Evolutionary conservation across 2,329 filamentous ascomycete species (phyloP).

Genomic region (Sphaerulina vaccinii): DNA sequence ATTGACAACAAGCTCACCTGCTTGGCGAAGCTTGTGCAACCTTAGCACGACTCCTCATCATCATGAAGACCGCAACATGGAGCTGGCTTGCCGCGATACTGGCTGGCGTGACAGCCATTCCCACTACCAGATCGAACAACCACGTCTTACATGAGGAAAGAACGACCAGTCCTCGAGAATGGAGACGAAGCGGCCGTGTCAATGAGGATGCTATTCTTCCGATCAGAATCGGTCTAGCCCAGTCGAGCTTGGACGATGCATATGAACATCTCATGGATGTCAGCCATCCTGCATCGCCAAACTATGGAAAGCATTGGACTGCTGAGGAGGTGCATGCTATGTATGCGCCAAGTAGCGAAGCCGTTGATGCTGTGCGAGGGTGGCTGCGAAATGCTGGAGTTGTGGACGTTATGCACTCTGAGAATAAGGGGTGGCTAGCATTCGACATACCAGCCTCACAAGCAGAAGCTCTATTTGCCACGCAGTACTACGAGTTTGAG

Average conservation of each 20-base stretch:
- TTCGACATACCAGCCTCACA: slow-evolving; percentile 41
- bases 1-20: too few relatives aligned
- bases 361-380: slow-evolving; percentile 46
- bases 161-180: slow-evolving; percentile 16
- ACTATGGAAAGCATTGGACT: slow-evolving; percentile 39
- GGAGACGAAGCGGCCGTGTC: slow-evolving; percentile 40
- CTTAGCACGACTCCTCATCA: too few relatives aligned
- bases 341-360: slow-evolving; percentile 40
- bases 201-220: slow-evolving; percentile 36
- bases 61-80: too few relatives aligned
- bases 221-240: slow-evolving; percentile 27
- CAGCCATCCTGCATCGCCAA: slow-evolving; percentile 34
- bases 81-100: too few relatives aligned
- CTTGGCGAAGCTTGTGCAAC: too few relatives aligned
- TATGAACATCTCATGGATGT: slow-evolving; percentile 36
- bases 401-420: slow-evolving; percentile 49
- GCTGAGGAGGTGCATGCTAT: slow-evolving; percentile 41
- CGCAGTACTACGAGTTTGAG: slow-evolving; percentile 40
- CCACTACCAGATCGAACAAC: not conserved
- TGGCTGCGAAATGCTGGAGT: slow-evolving; percentile 59
- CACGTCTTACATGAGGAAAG: slow-evolving; percentile 27
- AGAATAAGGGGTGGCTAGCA: slow-evolving; percentile 46
- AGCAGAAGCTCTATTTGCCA: slow-evolving; percentile 40
- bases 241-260: slow-evolving; percentile 26
- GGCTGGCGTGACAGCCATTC: too few relatives aligned